Conservation (phyloP, 2,329 filamentous ascomycete genomes). For the Tolypocladium amazonense region DNA sequence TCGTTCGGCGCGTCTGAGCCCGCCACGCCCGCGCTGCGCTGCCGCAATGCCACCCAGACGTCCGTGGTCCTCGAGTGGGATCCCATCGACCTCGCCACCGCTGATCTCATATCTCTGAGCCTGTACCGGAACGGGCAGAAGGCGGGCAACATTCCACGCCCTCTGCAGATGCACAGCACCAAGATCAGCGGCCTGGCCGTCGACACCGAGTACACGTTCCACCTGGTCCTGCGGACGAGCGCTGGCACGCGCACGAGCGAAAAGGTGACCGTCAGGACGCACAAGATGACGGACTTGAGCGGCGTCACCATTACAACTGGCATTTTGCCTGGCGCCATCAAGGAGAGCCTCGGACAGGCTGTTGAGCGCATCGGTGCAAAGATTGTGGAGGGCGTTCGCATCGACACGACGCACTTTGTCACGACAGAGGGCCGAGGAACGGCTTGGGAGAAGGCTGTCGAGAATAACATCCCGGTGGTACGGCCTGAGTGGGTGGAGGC, state of each 20-base stretch:
- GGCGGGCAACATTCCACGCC: constrained; percentile 85
- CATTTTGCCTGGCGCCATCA: constrained; percentile 62
- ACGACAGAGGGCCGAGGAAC: constrained; percentile 86
- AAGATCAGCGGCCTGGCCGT: constrained; percentile 96
- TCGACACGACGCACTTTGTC: constrained; percentile 97
- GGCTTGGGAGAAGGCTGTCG: constrained; percentile 90
- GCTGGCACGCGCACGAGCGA: constrained; percentile 82
- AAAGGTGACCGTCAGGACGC: constrained; percentile 75
- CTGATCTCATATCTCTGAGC: constrained; percentile 78
- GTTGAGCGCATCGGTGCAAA: constrained; percentile 87
- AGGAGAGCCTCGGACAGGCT: constrained; percentile 63
- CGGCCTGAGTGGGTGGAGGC: constrained; percentile 94
- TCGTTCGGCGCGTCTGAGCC: constrained; percentile 79
- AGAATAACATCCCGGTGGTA: constrained; percentile 97
- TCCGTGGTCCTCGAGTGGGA: constrained; percentile 98
- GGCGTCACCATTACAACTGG: constrained; percentile 93
- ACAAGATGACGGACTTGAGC: constrained; percentile 97
- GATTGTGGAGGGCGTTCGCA: constrained; percentile 78
- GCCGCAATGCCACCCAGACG: constrained; percentile 97
- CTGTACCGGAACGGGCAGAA: constrained; percentile 95
- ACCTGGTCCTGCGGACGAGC: constrained; percentile 80
- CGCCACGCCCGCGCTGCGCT: constrained; percentile 66
- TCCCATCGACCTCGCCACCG: constrained; percentile 82
- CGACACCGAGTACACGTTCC: constrained; percentile 92
- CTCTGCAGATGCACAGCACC: constrained; percentile 79